phyloP scores from a whole-genome alignment of 257 asterid genomes.

The Haberlea rhodopensis region DNA sequence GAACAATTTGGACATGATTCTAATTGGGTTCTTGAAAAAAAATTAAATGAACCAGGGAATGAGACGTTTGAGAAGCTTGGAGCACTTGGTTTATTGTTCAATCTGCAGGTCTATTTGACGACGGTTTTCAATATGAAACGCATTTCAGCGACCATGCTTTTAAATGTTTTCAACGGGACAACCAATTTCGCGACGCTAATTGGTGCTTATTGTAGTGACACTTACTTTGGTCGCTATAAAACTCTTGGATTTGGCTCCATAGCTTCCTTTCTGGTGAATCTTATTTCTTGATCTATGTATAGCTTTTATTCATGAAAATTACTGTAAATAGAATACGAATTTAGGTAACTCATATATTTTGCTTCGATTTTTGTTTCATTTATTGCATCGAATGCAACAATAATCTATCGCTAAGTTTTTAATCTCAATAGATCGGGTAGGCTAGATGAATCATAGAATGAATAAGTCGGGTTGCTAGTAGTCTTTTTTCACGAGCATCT shows the following conservation, averaged over 20 bases:
- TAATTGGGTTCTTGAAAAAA: background rate
- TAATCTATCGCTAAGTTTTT: too few species aligned
- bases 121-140: conserved; percentile 69
- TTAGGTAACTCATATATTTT: too few species aligned
- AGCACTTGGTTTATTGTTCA: conserved; percentile 55
- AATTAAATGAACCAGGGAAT: conserved; percentile 42
- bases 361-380: too few species aligned
- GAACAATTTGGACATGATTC: background rate
- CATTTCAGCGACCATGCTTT: conserved; percentile 52
- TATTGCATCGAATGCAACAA: too few species aligned
- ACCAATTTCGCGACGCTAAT: conserved; percentile 62
- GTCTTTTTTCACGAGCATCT: too few species aligned
- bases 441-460: too few species aligned
- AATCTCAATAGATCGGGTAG: too few species aligned
- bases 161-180: conserved; percentile 68
- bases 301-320: too few species aligned
- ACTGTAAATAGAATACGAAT: too few species aligned
- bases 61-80: conserved; percentile 83
- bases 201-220: conserved; percentile 67
- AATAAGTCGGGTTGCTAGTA: too few species aligned
- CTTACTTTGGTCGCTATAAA: conserved; percentile 74
- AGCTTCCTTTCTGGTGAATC: conserved; percentile 56
- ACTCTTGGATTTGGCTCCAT: conserved; percentile 63
- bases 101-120: conserved; percentile 67
- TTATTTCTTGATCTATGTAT: too few species aligned